Conservation (phyloP, 768 basidiomycete species). For the Serendipita vermifera region DNA sequence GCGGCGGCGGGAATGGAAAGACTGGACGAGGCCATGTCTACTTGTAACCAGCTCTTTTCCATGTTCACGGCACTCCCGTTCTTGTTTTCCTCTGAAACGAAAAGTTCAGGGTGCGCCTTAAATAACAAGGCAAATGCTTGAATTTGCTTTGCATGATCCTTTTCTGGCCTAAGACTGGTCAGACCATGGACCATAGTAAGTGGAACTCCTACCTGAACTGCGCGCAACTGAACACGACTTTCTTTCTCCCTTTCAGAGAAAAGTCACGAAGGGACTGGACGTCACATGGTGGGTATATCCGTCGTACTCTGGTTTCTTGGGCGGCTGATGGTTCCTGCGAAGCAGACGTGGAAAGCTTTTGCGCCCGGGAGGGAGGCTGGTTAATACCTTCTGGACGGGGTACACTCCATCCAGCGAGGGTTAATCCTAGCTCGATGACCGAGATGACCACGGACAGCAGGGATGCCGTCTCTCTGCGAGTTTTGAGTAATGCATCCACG, state of each 20-base stretch:
- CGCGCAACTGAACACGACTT: constrained; percentile 70
- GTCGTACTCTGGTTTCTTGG: constrained; percentile 19
- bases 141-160: constrained; percentile 77
- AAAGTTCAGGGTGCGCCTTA: constrained; percentile 45
- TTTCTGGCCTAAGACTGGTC: constrained; percentile 64
- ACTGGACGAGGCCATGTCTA: neutral
- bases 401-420: neutral
- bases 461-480: constrained; percentile 13
- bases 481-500: constrained; percentile 52
- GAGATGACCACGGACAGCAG: no score
- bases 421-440: no score
- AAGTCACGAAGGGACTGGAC: constrained; percentile 55
- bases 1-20: neutral
- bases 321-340: neutral
- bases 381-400: neutral
- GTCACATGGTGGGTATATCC: constrained; percentile 90
- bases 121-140: constrained; percentile 52
- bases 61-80: constrained; percentile 27
- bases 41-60: neutral
- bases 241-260: constrained; percentile 39
- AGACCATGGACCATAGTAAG: neutral
- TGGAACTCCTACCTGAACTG: constrained; percentile 63
- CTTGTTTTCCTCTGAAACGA: constrained; percentile 17
- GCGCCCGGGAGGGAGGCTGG: neutral
- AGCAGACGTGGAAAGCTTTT: no score